Percentiles rank a stretch among this genome's conserved stretches.
phyloP scores from a whole-genome alignment of 495 filamentous ascomycete genomes.

The Daldinia caldariorum region DNA sequence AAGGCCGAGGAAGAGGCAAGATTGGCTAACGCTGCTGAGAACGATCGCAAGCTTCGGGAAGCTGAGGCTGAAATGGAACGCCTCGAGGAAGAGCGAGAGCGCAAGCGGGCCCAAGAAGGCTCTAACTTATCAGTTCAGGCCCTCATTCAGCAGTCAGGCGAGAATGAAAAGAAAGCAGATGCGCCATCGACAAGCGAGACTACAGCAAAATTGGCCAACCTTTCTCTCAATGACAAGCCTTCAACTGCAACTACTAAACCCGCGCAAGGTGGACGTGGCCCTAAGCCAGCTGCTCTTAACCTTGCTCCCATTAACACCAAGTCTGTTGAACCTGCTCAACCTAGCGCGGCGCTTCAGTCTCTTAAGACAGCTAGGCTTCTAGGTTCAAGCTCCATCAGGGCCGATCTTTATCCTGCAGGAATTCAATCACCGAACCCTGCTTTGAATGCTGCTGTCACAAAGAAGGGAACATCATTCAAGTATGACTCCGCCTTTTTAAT shows the following conservation, averaged over 20 bases:
- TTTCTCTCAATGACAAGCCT: slow-evolving; percentile 57
- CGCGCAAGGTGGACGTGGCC: slow-evolving; percentile 62
- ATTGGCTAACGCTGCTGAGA: slow-evolving; percentile 56
- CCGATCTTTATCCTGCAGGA: slow-evolving; percentile 81
- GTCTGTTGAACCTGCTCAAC: slow-evolving; percentile 85
- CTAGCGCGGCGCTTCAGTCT: slow-evolving; percentile 89
- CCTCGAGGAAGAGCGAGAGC: slow-evolving; percentile 64
- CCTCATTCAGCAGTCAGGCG: slow-evolving; percentile 44
- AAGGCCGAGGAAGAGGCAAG: slow-evolving; percentile 65
- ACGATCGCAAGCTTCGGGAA: slow-evolving; percentile 67
- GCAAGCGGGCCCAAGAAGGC: slow-evolving; percentile 52
- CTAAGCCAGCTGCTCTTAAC: slow-evolving; percentile 84
- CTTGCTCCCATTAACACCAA: slow-evolving; percentile 77
- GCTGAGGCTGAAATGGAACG: slow-evolving; percentile 65
- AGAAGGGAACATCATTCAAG: slow-evolving; percentile 82
- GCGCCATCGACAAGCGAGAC: slow-evolving; percentile 50
- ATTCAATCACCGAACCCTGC: slow-evolving; percentile 90
- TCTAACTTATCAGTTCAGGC: slow-evolving; percentile 49
- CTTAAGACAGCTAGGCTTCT: slow-evolving; percentile 89
- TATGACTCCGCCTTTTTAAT: slow-evolving; percentile 96
- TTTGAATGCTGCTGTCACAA: slow-evolving; percentile 77
- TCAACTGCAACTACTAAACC: slow-evolving; percentile 64
- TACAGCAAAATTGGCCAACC: slow-evolving; percentile 55
- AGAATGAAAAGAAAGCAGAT: slow-evolving; percentile 43
- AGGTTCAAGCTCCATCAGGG: slow-evolving; percentile 56